phyloP scores from a whole-genome alignment of 305 asterid genomes.

The Coffea humblotiana region DNA sequence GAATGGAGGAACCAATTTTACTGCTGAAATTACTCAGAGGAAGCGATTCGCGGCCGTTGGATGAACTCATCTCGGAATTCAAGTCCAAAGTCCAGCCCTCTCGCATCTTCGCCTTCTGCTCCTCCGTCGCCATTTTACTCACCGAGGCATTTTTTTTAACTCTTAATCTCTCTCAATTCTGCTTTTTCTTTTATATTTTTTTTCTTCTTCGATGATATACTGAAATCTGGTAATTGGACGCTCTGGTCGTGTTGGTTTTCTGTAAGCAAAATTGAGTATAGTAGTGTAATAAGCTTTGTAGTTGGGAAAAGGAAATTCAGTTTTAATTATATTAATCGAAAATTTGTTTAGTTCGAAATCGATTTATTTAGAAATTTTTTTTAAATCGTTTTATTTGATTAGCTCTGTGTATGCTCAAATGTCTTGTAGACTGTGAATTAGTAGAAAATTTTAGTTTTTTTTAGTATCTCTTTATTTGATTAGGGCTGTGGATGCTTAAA shows the following conservation, averaged over 20 bases:
- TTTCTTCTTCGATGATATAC: neutral
- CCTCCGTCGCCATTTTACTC: slow-evolving; percentile 67
- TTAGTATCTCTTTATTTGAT: neutral
- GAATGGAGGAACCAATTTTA: slow-evolving; percentile 64
- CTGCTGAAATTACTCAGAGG: slow-evolving; percentile 57
- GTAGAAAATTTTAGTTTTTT: no score
- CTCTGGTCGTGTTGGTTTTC: neutral
- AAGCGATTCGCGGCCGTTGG: slow-evolving; percentile 49
- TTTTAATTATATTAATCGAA: neutral
- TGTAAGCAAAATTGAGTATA: neutral
- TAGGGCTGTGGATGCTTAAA: neutral
- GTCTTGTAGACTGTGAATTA: neutral
- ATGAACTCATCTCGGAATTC: slow-evolving; percentile 69
- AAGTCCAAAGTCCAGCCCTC: slow-evolving; percentile 49
- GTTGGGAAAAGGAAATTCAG: no score
- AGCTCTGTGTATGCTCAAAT: neutral
- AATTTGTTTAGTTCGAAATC: no score
- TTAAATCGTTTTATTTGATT: neutral
- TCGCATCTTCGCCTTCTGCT: slow-evolving; percentile 58
- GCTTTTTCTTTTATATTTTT: neutral
- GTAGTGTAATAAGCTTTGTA: neutral
- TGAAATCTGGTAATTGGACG: neutral
- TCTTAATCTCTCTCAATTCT: neutral
- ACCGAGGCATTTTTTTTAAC: neutral
- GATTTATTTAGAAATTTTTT: neutral